These are phyloP conservation scores for Boletus rubescentipes DNA, from an alignment of 768 basidiomycete species.

Conservation along the genomic window DNA sequence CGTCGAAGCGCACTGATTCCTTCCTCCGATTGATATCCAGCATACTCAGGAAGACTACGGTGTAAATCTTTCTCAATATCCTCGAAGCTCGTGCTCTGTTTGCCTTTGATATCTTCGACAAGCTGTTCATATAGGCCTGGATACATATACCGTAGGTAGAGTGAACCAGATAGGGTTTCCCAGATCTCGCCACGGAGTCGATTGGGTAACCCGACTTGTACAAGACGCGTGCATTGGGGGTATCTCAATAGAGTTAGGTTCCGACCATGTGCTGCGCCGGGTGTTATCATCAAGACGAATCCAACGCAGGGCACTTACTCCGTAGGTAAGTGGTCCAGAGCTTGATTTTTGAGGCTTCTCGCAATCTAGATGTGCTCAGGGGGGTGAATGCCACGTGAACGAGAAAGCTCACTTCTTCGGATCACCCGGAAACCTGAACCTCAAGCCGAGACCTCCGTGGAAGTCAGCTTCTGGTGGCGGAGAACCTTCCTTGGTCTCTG, in stretches of 20 bases:
- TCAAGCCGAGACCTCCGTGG: constrained; percentile 76
- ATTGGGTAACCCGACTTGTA: constrained; percentile 96
- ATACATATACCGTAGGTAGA: constrained; percentile 85
- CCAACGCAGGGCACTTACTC: constrained; percentile 42
- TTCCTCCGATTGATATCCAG: constrained; percentile 88
- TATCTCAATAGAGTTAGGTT: constrained; percentile 95
- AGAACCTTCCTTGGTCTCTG: constrained; percentile 51
- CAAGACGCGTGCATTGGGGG: constrained; percentile 94
- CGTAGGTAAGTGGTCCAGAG: constrained; percentile 89
- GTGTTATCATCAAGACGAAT: constrained; percentile 11
- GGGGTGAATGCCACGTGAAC: not conserved
- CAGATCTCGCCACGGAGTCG: constrained; percentile 95
- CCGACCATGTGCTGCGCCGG: constrained; percentile 75
- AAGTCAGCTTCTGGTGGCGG: constrained; percentile 52
- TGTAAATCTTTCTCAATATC: constrained; percentile 99
- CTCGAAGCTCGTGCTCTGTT: constrained; percentile 85
- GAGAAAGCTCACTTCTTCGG: constrained; percentile 70
- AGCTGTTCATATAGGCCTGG: constrained; percentile 80
- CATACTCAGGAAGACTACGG: constrained; percentile 93
- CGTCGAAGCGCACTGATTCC: constrained; percentile 84
- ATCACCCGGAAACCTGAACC: constrained; percentile 90
- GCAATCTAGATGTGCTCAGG: constrained; percentile 50
- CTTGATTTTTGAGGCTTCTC: constrained; percentile 93
- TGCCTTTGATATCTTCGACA: constrained; percentile 73
- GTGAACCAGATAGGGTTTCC: constrained; percentile 94